Conservation (phyloP, 2,329 filamentous ascomycete genomes). For the Trichoderma sp. region DNA sequence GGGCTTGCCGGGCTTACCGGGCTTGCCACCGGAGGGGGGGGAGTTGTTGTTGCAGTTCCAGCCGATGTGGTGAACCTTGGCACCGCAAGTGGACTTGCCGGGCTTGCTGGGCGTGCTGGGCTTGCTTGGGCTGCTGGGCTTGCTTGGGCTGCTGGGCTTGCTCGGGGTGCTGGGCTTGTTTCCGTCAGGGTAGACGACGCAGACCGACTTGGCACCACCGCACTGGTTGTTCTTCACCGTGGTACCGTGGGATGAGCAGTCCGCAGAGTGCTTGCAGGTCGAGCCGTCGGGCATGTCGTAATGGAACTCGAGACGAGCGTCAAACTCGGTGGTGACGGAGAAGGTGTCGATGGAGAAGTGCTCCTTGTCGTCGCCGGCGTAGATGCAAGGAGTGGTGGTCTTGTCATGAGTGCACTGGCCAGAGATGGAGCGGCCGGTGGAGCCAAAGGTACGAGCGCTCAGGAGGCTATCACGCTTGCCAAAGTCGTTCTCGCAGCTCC, state of each 20-base stretch:
- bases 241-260: constrained; percentile 68
- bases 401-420: constrained; percentile 54
- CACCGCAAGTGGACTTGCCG: constrained; percentile 61
- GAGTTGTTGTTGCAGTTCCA: constrained; percentile 29
- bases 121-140: constrained; percentile 30
- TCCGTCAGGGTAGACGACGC: constrained; percentile 65
- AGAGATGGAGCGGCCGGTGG: constrained; percentile 56
- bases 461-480: constrained; percentile 61
- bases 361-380: constrained; percentile 49
- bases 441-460: constrained; percentile 55
- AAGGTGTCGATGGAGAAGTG: constrained; percentile 76
- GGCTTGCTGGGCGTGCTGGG: constrained; percentile 34
- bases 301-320: constrained; percentile 80
- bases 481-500: constrained; percentile 63
- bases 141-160: constrained; percentile 43
- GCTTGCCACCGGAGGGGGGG: not conserved
- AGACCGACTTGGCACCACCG: constrained; percentile 83
- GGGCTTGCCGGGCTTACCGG: not conserved
- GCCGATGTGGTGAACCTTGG: constrained; percentile 71
- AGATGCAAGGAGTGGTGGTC: constrained; percentile 60
- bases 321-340: constrained; percentile 72
- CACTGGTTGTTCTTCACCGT: constrained; percentile 83
- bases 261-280: constrained; percentile 74
- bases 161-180: constrained; percentile 35
- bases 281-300: constrained; percentile 84